These are phyloP conservation scores for Gracilaria domingensis DNA, from an alignment of 23 red algal genomes.

Conservation along the genomic window DNA sequence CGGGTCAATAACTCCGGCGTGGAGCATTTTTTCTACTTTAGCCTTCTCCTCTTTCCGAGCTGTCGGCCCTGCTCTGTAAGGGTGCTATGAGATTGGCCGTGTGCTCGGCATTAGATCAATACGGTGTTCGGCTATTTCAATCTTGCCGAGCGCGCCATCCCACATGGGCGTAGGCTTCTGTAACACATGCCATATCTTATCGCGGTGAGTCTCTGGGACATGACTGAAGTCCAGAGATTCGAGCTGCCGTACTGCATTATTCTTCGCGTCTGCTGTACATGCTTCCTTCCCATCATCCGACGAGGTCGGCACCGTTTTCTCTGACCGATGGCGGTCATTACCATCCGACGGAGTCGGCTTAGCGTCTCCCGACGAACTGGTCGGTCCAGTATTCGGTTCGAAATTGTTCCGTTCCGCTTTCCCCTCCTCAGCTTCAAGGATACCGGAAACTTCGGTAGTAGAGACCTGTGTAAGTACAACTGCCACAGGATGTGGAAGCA, in stretches of 20 bases:
- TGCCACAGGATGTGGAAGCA: neutral
- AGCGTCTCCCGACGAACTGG: too few relatives aligned
- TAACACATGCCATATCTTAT: neutral
- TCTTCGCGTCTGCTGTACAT: too few relatives aligned
- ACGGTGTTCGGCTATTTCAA: neutral
- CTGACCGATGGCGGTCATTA: too few relatives aligned
- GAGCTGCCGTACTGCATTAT: too few relatives aligned
- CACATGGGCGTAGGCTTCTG: neutral
- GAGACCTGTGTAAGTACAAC: neutral
- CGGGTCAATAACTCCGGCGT: conserved; percentile 5
- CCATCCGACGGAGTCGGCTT: too few relatives aligned
- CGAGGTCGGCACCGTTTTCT: too few relatives aligned
- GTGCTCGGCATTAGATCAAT: neutral
- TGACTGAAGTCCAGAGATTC: too few relatives aligned
- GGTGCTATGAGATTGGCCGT: neutral
- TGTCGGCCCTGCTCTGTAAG: neutral
- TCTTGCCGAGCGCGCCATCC: neutral
- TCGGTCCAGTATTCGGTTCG: too few relatives aligned
- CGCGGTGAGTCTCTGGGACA: too few relatives aligned
- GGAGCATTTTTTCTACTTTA: neutral
- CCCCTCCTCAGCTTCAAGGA: too few relatives aligned
- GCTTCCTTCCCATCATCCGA: too few relatives aligned
- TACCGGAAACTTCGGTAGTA: neutral
- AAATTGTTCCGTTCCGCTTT: too few relatives aligned
- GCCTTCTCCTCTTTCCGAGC: neutral